phyloP scores from a whole-genome alignment of 305 asterid species.

The Fraxinus xanthoxyloides region DNA sequence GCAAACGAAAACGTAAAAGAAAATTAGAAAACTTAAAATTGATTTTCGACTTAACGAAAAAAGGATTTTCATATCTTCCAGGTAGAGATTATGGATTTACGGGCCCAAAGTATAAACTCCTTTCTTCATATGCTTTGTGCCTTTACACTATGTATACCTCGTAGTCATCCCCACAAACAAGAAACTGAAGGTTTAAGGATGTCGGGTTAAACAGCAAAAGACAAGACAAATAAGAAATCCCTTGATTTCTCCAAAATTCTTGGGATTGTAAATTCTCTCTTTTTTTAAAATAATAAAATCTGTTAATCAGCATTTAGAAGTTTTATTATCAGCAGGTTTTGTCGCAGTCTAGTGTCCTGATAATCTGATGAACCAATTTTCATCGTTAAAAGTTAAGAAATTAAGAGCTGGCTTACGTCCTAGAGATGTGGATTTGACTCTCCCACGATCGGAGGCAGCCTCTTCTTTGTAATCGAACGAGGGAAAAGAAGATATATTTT shows the following conservation, averaged over 20 bases:
- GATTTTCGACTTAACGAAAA: background rate
- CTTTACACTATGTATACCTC: background rate
- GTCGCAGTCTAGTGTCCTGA: background rate
- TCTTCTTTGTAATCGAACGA: background rate
- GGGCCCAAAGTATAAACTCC: background rate
- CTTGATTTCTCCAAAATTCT: slow-evolving; percentile 1
- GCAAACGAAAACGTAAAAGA: slow-evolving; percentile 11
- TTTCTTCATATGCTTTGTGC: background rate
- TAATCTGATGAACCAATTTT: background rate
- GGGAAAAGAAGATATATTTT: background rate
- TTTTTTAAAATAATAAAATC: background rate
- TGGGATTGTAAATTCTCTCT: background rate
- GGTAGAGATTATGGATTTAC: background rate
- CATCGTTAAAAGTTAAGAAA: background rate
- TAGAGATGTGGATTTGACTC: background rate
- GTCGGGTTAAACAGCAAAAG: background rate
- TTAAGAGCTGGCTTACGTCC: background rate
- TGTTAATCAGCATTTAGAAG: background rate
- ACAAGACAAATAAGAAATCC: background rate
- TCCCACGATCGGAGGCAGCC: background rate
- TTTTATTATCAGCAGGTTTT: no score
- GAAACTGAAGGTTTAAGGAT: background rate
- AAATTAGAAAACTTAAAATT: background rate
- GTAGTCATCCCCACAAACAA: background rate
- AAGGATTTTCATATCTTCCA: background rate